Evolutionary conservation across 1,139 yeast species (phyloP).

Genomic region (Tardiomyces digboiensis): DNA sequence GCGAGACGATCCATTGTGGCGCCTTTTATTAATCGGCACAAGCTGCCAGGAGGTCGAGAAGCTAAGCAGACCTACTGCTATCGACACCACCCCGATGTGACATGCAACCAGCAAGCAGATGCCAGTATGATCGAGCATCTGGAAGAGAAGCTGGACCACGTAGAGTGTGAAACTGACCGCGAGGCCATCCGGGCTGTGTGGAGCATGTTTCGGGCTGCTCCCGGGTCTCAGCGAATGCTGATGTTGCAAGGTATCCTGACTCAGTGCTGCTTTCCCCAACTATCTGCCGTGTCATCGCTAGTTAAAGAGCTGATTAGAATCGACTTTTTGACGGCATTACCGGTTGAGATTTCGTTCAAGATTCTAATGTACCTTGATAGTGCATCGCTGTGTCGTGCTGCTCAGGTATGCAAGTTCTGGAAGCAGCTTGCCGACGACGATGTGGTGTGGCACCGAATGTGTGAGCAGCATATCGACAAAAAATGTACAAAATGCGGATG

Average conservation of each 20-base stretch:
- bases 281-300: conserved; percentile 73
- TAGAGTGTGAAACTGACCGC: conserved; percentile 49
- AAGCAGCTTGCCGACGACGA: conserved; percentile 88
- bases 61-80: conserved; percentile 51
- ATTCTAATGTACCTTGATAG: conserved; percentile 87
- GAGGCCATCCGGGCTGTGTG: conserved; percentile 68
- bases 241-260: conserved; percentile 76
- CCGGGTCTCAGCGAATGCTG: conserved; percentile 55
- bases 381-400: conserved; percentile 83
- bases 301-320: conserved; percentile 73
- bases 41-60: not conserved
- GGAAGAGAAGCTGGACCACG: conserved; percentile 34
- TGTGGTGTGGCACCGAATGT: conserved; percentile 96
- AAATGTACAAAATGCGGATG: conserved; percentile 98
- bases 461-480: conserved; percentile 95
- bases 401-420: conserved; percentile 87
- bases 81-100: conserved; percentile 82
- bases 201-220: conserved; percentile 71
- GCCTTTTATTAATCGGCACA: not conserved
- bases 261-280: conserved; percentile 93
- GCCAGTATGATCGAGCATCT: conserved; percentile 51
- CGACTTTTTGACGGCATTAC: conserved; percentile 79
- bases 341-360: conserved; percentile 76
- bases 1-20: not conserved
- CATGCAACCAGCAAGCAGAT: conserved; percentile 64